Conservation (phyloP, 352 stramenopile genomes). For the Blastocystis sp. region DNA sequence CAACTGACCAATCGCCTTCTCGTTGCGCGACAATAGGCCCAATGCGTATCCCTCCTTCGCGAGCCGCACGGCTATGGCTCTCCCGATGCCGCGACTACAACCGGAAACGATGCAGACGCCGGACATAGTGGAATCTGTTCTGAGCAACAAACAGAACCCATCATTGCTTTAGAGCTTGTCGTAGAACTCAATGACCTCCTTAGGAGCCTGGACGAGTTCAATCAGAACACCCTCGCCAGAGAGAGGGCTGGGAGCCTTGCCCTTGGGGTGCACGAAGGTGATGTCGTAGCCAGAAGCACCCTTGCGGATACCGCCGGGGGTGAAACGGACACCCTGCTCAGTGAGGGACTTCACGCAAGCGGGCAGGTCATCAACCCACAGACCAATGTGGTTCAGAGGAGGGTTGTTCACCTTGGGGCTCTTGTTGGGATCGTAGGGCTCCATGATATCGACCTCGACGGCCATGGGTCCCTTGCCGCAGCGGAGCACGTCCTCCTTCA, state of each 20-base stretch:
- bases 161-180: conserved; percentile 71
- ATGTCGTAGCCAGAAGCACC: conserved; percentile 92
- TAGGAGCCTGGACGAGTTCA: conserved; percentile 90
- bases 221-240: conserved; percentile 90
- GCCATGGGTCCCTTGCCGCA: conserved; percentile 84
- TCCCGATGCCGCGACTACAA: conserved; percentile 52
- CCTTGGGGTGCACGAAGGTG: conserved; percentile 96
- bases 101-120: conserved; percentile 53
- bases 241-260: conserved; percentile 84
- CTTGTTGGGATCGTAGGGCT: conserved; percentile 87
- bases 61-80: conserved; percentile 4
- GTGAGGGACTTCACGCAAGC: conserved; percentile 86
- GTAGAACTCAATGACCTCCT: conserved; percentile 83
- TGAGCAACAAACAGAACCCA: conserved; percentile 31
- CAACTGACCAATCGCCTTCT: conserved; percentile 11
- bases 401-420: conserved; percentile 85
- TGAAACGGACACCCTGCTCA: conserved; percentile 88
- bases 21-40: conserved; percentile 23
- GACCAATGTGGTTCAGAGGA: conserved; percentile 93
- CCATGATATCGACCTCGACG: conserved; percentile 97
- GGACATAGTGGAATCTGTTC: background rate
- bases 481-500: conserved; percentile 93
- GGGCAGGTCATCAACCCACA: conserved; percentile 92
- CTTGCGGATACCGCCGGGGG: conserved; percentile 90
- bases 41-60: conserved; percentile 39